Conservation (phyloP, 176 grass and related monocot genomes). For the Oryza australiensis region DNA sequence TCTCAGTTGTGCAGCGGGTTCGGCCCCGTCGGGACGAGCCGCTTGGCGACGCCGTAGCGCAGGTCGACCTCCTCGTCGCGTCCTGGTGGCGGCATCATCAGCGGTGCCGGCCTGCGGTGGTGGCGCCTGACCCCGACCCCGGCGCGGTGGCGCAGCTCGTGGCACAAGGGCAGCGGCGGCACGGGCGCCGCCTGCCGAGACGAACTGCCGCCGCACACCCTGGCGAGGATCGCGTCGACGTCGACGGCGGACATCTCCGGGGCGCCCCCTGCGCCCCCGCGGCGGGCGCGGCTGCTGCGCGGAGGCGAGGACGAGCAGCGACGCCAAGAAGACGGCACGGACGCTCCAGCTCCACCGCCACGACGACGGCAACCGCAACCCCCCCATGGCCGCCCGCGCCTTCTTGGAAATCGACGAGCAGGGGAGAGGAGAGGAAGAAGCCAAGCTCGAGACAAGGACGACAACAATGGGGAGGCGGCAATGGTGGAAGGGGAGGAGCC, state of each 20-base stretch:
- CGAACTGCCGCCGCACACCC: constrained; percentile 42
- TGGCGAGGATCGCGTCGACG: constrained; percentile 16
- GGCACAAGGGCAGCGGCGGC: constrained; percentile 45
- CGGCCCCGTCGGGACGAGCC: constrained; percentile 78
- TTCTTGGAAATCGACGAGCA: background rate
- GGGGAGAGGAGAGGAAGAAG: background rate
- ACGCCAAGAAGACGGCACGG: constrained; percentile 47
- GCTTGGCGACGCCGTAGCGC: constrained; percentile 74
- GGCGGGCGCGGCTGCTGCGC: background rate
- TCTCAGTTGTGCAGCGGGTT: constrained; percentile 92
- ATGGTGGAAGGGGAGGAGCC: no score
- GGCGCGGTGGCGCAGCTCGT: constrained; percentile 10
- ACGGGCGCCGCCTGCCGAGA: background rate
- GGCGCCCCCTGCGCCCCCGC: background rate
- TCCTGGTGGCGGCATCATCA: constrained; percentile 41
- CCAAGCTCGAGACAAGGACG: constrained; percentile 1
- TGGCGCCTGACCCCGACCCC: background rate
- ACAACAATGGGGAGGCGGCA: background rate
- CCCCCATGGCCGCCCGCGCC: constrained; percentile 45
- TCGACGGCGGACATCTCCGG: constrained; percentile 24
- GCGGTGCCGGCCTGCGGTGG: background rate
- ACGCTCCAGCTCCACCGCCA: constrained; percentile 25
- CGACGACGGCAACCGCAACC: background rate
- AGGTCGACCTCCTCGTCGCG: constrained; percentile 63
- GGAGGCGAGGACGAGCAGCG: constrained; percentile 44